Evolutionary conservation across 129 eudicot species (phyloP).

Genomic region (Dittrichia graveolens): DNA sequence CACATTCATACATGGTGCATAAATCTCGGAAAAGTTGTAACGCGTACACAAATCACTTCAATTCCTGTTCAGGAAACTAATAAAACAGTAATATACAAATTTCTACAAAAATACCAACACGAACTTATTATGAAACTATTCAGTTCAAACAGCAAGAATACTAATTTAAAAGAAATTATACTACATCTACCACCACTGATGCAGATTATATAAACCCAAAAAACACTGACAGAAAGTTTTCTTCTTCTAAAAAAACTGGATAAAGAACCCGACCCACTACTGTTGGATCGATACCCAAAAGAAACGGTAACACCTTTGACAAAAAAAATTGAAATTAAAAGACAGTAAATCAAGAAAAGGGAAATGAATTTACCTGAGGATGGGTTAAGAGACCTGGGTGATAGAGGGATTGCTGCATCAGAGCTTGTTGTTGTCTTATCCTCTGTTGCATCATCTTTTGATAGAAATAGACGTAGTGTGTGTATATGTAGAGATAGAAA

Average conservation of each 20-base stretch:
- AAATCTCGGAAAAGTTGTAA: conserved; percentile 5
- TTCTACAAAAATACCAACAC: conserved; percentile 15
- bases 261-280: conserved; percentile 10
- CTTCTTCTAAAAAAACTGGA: neutral
- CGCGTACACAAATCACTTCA: conserved; percentile 6
- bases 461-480: conserved; percentile 5
- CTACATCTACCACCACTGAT: neutral
- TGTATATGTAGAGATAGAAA: conserved; percentile 18
- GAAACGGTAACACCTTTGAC: conserved; percentile 19
- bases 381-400: conserved; percentile 78
- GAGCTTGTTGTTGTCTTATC: conserved; percentile 60
- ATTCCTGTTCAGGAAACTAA: conserved; percentile 16
- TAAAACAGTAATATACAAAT: conserved; percentile 19
- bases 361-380: conserved; percentile 48
- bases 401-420: conserved; percentile 72
- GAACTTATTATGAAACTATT: conserved; percentile 6
- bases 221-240: neutral
- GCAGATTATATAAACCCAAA: conserved; percentile 17
- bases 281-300: neutral
- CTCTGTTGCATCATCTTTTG: conserved; percentile 55
- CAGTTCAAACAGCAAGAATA: conserved; percentile 8
- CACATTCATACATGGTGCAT: neutral
- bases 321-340: neutral
- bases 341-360: neutral
- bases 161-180: neutral